Conservation (phyloP, 1,284 basidiomycete genomes). For the Anthracocystis panici-leucophaei region DNA sequence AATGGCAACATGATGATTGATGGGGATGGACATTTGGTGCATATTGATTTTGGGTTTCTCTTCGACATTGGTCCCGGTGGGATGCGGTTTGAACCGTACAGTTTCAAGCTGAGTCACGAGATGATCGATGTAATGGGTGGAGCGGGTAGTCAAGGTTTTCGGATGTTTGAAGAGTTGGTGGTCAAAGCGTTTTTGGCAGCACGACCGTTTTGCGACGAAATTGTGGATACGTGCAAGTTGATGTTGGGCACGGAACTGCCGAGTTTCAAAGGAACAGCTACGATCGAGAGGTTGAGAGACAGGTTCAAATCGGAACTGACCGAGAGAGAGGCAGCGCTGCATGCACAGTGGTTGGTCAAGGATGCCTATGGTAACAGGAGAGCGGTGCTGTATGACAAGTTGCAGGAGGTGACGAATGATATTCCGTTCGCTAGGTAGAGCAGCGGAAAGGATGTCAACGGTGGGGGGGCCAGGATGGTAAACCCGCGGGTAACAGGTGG, state of each 20-base stretch:
- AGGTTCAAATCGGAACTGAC: slow-evolving; percentile 85
- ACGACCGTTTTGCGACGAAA: slow-evolving; percentile 87
- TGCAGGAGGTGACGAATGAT: slow-evolving; percentile 64
- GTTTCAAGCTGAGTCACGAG: slow-evolving; percentile 97
- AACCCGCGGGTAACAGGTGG: too few relatives aligned
- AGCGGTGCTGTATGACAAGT: slow-evolving; percentile 89
- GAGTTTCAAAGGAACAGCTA: slow-evolving; percentile 91
- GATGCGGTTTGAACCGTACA: slow-evolving; percentile 72
- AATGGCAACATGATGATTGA: slow-evolving; percentile 99
- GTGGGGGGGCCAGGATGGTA: too few relatives aligned
- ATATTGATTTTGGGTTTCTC: slow-evolving; percentile 97
- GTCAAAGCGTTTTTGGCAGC: slow-evolving; percentile 96
- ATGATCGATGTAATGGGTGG: slow-evolving; percentile 99
- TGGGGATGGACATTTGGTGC: slow-evolving; percentile 93
- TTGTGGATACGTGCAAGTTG: slow-evolving; percentile 86
- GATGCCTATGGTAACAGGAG: slow-evolving; percentile 95
- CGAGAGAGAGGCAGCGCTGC: slow-evolving; percentile 91
- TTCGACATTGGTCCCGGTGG: slow-evolving; percentile 84
- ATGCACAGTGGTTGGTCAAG: slow-evolving; percentile 83
- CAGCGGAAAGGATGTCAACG: too few relatives aligned
- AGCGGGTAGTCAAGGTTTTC: slow-evolving; percentile 89
- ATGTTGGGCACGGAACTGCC: slow-evolving; percentile 96
- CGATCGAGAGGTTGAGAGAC: slow-evolving; percentile 84
- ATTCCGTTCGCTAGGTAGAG: slow-evolving; percentile 54
- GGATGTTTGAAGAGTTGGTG: slow-evolving; percentile 90